Percentiles rank a stretch among this genome's conserved stretches.
Conservation (phyloP, 208 protist species). For the Leishmania braziliensis region DNA sequence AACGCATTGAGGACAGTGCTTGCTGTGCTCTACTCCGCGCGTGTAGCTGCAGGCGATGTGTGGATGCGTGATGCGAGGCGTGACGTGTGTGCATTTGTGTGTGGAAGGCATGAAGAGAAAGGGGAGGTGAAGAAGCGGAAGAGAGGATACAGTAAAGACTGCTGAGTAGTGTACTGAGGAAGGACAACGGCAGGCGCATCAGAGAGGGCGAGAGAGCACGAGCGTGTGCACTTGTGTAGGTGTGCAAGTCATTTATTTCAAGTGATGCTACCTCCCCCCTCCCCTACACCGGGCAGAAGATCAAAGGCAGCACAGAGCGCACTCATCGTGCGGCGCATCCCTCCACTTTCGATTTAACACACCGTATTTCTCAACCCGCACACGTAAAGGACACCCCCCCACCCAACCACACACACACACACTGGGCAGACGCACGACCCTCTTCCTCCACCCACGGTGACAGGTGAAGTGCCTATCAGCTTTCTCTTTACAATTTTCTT, state of each 20-base stretch:
- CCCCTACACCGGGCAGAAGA: neutral
- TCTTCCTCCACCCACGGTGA: neutral
- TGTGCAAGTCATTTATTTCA: neutral
- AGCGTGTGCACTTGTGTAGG: neutral
- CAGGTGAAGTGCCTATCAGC: neutral
- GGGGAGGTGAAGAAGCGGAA: neutral
- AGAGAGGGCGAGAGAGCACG: neutral
- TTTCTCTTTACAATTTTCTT: neutral
- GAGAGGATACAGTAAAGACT: neutral
- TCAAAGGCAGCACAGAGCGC: neutral
- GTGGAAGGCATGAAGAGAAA: neutral
- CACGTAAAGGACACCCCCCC: neutral
- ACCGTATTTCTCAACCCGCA: neutral
- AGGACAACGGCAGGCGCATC: neutral
- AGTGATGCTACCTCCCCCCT: neutral
- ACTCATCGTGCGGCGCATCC: neutral
- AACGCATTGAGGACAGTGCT: slow-evolving; percentile 7
- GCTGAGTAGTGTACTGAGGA: neutral
- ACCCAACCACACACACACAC: neutral
- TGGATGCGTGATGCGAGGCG: neutral
- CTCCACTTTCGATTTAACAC: neutral
- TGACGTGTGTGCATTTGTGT: neutral
- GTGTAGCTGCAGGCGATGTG: neutral
- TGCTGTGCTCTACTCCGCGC: neutral
- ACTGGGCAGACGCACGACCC: neutral